phyloP scores from a whole-genome alignment of 2,329 filamentous ascomycete genomes.

The Dactylellina drechsleri region DNA sequence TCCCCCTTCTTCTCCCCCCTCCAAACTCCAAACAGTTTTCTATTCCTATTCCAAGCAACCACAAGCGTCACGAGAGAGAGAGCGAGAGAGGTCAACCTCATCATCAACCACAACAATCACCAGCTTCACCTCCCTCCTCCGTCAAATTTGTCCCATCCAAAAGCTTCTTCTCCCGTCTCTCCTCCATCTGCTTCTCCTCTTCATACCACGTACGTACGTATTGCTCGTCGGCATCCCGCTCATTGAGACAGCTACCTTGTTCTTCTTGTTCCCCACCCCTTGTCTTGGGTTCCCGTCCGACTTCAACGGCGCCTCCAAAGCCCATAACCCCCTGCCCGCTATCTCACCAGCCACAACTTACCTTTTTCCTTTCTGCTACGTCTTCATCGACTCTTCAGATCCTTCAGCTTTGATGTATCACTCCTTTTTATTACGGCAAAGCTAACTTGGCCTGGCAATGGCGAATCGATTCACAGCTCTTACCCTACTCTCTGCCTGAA shows the following conservation, averaged over 20 bases:
- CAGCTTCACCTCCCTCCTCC: not conserved
- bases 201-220: conserved; percentile 2
- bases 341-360: no score
- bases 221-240: not conserved
- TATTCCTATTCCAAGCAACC: conserved; percentile 7
- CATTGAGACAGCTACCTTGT: not conserved
- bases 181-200: not conserved
- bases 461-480: no score
- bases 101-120: not conserved
- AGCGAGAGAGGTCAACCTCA: no score
- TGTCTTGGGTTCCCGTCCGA: not conserved
- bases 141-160: no score
- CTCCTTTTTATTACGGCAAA: no score
- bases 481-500: no score
- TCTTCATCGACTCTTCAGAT: no score
- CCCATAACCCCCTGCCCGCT: no score
- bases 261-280: conserved; percentile 1
- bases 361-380: no score
- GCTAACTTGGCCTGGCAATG: no score
- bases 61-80: conserved; percentile 39
- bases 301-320: not conserved
- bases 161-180: conserved; percentile 11
- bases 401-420: no score
- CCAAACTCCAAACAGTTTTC: not conserved
- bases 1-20: no score